phyloP scores from a whole-genome alignment of 2,329 filamentous ascomycete genomes.

The Albophoma yamanashiensis region DNA sequence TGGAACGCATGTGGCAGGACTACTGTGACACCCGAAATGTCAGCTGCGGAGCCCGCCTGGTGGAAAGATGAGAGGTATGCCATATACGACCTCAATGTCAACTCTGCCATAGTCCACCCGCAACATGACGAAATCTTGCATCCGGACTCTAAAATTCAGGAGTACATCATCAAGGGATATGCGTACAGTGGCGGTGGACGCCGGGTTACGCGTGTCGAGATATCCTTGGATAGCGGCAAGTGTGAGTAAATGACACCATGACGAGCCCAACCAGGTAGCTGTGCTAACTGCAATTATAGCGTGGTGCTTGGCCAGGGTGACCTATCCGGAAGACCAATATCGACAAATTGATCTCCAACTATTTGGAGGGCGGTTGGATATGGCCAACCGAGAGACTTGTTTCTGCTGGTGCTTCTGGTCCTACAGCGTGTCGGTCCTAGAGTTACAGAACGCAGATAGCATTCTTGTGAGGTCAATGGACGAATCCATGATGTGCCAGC shows the following conservation, averaged over 20 bases:
- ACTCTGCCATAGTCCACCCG: constrained; percentile 72
- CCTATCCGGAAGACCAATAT: constrained; percentile 81
- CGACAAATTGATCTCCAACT: constrained; percentile 52
- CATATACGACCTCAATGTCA: constrained; percentile 85
- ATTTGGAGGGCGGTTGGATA: constrained; percentile 61
- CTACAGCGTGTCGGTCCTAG: constrained; percentile 11
- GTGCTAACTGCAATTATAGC: too few relatives aligned
- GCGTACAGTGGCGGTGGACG: constrained; percentile 33
- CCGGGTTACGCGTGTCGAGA: too few relatives aligned
- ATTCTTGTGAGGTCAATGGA: constrained; percentile 84
- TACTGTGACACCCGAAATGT: constrained; percentile 69
- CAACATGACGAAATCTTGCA: constrained; percentile 57
- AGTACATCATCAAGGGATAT: constrained; percentile 7
- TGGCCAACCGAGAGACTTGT: constrained; percentile 68
- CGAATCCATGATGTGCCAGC: constrained; percentile 76
- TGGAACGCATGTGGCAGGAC: constrained; percentile 28
- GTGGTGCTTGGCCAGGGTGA: constrained; percentile 28
- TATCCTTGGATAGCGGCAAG: too few relatives aligned
- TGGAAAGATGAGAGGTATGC: constrained; percentile 89
- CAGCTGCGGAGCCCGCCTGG: constrained; percentile 56
- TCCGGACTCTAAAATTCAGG: too few relatives aligned
- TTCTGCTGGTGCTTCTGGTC: constrained; percentile 92
- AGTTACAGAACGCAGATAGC: constrained; percentile 55
- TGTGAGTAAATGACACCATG: too few relatives aligned
- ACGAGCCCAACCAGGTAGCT: too few relatives aligned